These are phyloP conservation scores for Lachancea sp. DNA, from an alignment of 805 yeast species.

Conservation along the genomic window DNA sequence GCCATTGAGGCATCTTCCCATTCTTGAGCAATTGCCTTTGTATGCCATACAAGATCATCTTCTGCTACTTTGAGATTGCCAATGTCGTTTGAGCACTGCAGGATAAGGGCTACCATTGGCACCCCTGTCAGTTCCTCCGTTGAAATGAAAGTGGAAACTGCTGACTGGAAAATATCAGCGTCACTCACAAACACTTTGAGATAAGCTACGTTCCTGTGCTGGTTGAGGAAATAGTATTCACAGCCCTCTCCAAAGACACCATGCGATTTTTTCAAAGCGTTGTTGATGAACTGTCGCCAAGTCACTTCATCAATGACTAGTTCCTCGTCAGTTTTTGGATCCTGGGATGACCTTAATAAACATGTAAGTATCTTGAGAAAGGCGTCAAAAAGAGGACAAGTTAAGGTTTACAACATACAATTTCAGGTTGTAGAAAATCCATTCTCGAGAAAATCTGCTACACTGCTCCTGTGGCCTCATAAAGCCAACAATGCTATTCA, in stretches of 20 bases:
- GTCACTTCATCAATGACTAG: slow-evolving; percentile 31
- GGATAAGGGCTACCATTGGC: slow-evolving; percentile 20
- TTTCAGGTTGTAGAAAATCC: slow-evolving; percentile 22
- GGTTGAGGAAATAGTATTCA: slow-evolving; percentile 30
- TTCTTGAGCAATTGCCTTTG: slow-evolving; percentile 17
- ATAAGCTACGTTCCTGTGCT: slow-evolving; percentile 21
- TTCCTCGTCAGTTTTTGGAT: slow-evolving; percentile 18
- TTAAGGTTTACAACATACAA: slow-evolving; percentile 18
- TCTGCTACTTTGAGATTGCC: slow-evolving; percentile 22
- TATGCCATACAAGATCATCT: slow-evolving; percentile 27
- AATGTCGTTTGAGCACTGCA: slow-evolving; percentile 21
- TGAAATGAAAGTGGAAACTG: slow-evolving; percentile 32
- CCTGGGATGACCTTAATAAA: slow-evolving; percentile 20
- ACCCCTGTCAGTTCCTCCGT: slow-evolving; percentile 25
- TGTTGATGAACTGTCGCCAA: slow-evolving; percentile 36
- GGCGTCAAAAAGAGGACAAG: background rate
- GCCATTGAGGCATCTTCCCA: slow-evolving; percentile 9
- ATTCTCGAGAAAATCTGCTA: slow-evolving; percentile 14
- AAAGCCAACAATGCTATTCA: background rate
- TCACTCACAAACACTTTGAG: slow-evolving; percentile 30
- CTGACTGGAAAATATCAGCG: slow-evolving; percentile 24
- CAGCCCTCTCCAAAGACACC: slow-evolving; percentile 39
- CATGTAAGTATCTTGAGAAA: slow-evolving; percentile 1
- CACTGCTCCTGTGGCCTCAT: background rate
- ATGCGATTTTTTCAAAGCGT: slow-evolving; percentile 34